phyloP scores from a whole-genome alignment of 305 asterid species.

The Solanum chacoense region DNA sequence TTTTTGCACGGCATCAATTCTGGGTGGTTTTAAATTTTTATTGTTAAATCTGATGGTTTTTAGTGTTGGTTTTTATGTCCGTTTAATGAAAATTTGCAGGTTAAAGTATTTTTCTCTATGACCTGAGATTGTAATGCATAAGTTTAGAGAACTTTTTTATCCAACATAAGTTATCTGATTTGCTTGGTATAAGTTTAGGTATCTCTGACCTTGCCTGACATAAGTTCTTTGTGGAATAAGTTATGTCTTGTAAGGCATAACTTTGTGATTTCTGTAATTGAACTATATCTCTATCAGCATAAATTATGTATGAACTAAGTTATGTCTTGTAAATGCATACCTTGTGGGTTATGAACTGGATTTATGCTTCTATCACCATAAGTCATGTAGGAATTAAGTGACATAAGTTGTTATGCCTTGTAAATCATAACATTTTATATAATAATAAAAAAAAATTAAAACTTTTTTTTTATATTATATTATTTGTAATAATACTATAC shows the following conservation, averaged over 20 bases:
- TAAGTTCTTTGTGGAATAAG: accelerated
- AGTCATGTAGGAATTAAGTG: background rate
- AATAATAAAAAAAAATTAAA: background rate
- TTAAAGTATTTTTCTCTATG: background rate
- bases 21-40: background rate
- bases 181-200: background rate
- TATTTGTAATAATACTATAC: background rate
- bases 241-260: background rate
- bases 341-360: background rate
- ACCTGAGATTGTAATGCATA: background rate
- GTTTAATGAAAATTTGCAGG: background rate
- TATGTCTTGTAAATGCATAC: too few species aligned
- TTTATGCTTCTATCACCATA: background rate
- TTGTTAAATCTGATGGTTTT: background rate
- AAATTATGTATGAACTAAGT: accelerated
- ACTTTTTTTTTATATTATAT: background rate
- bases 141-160: background rate
- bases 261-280: too few species aligned
- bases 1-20: too few species aligned
- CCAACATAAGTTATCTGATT: background rate
- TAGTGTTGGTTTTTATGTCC: background rate
- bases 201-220: accelerated
- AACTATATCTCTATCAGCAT: background rate
- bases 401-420: too few species aligned
- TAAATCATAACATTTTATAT: background rate